Conservation (phyloP, 306 rosid genomes). For the Heteromeles arbutifolia region DNA sequence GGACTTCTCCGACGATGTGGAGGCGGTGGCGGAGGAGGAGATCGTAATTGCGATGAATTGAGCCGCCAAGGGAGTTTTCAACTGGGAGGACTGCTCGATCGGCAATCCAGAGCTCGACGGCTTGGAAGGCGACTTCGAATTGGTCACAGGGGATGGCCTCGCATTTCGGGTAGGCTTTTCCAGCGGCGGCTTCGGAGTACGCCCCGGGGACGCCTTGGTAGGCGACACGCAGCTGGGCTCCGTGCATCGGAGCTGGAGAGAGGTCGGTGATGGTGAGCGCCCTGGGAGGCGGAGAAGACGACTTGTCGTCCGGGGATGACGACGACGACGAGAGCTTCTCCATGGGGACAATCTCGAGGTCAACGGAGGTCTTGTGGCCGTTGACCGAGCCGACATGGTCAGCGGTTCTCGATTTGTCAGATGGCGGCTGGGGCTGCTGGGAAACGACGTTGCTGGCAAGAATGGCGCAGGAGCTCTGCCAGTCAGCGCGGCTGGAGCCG, state of each 20-base stretch:
- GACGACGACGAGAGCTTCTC: slow-evolving; percentile 18
- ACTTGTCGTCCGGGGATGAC: slow-evolving; percentile 10
- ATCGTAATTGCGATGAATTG: slow-evolving; percentile 90
- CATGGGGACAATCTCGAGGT: slow-evolving; percentile 62
- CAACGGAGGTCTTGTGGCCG: slow-evolving; percentile 55
- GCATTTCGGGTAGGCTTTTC: slow-evolving; percentile 83
- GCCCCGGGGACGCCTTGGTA: slow-evolving; percentile 98
- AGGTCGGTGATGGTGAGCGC: slow-evolving; percentile 79
- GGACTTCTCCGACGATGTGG: slow-evolving; percentile 96
- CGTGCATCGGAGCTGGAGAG: slow-evolving; percentile 98
- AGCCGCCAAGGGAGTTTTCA: slow-evolving; percentile 92
- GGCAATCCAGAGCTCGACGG: slow-evolving; percentile 96
- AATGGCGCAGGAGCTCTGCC: slow-evolving; percentile 93
- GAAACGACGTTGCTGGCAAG: slow-evolving; percentile 68
- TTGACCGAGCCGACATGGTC: slow-evolving; percentile 47
- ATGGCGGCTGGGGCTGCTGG: slow-evolving; percentile 42
- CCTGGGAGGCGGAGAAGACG: slow-evolving; percentile 23
- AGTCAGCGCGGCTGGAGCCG: slow-evolving; percentile 58
- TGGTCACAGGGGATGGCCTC: slow-evolving; percentile 98
- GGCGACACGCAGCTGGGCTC: slow-evolving; percentile 75
- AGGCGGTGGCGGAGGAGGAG: slow-evolving; percentile 97
- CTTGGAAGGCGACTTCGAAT: slow-evolving; percentile 91
- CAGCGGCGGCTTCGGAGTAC: slow-evolving; percentile 95
- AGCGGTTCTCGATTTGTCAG: slow-evolving; percentile 11
- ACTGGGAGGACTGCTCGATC: slow-evolving; percentile 89